A percentile compares a stretch with the other conserved stretches of the same genome.
These are phyloP conservation scores for Vitis hybrid DNA, from an alignment of 177 flowering plant genomes.

Conservation along the genomic window DNA sequence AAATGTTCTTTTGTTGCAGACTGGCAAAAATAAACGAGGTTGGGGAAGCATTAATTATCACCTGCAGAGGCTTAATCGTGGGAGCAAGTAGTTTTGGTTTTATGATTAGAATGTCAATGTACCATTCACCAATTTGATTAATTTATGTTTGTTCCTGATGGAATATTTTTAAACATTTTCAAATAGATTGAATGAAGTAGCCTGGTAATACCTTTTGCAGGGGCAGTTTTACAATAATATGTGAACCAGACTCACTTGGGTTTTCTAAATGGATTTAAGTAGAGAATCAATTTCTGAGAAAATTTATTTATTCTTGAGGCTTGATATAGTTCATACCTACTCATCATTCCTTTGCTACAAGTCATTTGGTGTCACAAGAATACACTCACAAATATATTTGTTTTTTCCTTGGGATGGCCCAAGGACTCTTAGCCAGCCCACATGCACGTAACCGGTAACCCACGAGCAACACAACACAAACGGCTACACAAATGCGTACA, in stretches of 20 bases:
- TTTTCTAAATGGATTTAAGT: neutral
- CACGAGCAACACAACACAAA: too few relatives aligned
- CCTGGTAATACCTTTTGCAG: neutral
- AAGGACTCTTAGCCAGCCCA: too few relatives aligned
- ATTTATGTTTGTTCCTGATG: neutral
- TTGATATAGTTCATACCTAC: neutral
- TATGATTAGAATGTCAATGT: neutral
- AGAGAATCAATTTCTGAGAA: neutral
- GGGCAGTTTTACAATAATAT: neutral
- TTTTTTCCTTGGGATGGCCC: too few relatives aligned
- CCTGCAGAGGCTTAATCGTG: conserved; percentile 75
- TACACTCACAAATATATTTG: too few relatives aligned
- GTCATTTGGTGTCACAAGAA: neutral
- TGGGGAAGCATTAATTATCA: conserved; percentile 64
- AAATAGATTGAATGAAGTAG: neutral
- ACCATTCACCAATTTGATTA: neutral
- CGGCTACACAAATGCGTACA: too few relatives aligned
- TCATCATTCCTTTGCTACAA: neutral
- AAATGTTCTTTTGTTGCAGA: neutral
- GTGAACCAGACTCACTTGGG: neutral
- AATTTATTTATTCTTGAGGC: neutral
- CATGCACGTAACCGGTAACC: too few relatives aligned
- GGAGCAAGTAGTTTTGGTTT: conserved; percentile 37
- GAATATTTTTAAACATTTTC: neutral
- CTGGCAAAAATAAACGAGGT: neutral